phyloP scores from a whole-genome alignment of 345 rosid genomes.

The Brassica napus region DNA sequence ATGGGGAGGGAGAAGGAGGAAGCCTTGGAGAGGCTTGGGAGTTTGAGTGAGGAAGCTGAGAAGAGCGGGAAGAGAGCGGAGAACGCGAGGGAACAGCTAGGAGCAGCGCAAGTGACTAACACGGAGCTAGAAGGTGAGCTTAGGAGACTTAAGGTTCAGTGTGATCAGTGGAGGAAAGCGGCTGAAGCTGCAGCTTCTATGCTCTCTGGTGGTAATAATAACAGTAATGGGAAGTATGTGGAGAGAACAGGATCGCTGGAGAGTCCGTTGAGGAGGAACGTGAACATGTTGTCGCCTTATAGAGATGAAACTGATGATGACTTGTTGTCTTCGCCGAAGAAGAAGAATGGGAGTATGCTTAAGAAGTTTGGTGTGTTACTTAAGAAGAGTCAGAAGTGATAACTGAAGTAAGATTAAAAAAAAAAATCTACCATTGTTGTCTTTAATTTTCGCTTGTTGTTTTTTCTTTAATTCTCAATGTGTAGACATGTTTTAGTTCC shows the following conservation, averaged over 20 bases:
- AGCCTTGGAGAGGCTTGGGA: slow-evolving; percentile 63
- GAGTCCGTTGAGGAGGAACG: slow-evolving; percentile 43
- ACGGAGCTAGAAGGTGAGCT: slow-evolving; percentile 82
- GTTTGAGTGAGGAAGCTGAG: slow-evolving; percentile 68
- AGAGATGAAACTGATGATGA: slow-evolving; percentile 85
- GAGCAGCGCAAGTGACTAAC: slow-evolving; percentile 70
- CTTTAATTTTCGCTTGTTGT: neutral
- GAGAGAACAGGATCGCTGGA: slow-evolving; percentile 68
- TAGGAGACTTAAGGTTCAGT: slow-evolving; percentile 89
- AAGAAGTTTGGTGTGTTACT: slow-evolving; percentile 87
- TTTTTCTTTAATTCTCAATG: neutral
- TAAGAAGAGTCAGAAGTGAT: slow-evolving; percentile 81
- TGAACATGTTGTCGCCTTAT: slow-evolving; percentile 65
- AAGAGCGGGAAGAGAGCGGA: slow-evolving; percentile 67
- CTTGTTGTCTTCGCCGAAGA: slow-evolving; percentile 61
- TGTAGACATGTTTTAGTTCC: neutral
- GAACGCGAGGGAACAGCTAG: slow-evolving; percentile 64
- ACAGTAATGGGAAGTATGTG: slow-evolving; percentile 53
- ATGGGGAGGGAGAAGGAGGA: slow-evolving; percentile 57
- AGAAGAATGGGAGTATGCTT: slow-evolving; percentile 86
- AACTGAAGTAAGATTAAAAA: neutral
- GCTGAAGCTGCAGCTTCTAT: slow-evolving; percentile 94
- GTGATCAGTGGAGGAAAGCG: slow-evolving; percentile 99
- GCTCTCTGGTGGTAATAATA: slow-evolving; percentile 65
- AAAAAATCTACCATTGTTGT: neutral